Conservation (phyloP, 306 rosid species). For the Fragaria iinumae region DNA sequence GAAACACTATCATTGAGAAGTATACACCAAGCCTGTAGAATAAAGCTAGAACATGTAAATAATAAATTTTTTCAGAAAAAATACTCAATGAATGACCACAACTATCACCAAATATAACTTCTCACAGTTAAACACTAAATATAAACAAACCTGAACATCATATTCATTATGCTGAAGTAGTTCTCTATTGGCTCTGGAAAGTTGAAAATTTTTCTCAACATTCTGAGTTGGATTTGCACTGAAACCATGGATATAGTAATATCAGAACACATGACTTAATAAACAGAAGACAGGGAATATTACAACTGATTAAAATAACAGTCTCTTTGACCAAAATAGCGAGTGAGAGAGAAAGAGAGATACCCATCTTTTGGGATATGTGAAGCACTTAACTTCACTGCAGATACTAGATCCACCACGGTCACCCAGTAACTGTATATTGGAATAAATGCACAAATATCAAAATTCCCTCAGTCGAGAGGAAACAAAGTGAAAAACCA, state of each 20-base stretch:
- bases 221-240: slow-evolving; percentile 79
- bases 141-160: slow-evolving; percentile 72
- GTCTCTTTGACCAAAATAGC: background rate
- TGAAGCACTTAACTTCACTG: slow-evolving; percentile 64
- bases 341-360: slow-evolving; percentile 1
- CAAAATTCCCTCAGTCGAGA: background rate
- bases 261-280: background rate
- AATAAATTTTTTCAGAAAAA: background rate
- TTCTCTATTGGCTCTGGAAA: slow-evolving; percentile 74
- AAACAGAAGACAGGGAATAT: background rate
- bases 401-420: slow-evolving; percentile 57
- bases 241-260: slow-evolving; percentile 11
- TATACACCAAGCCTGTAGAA: slow-evolving; percentile 92
- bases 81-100: slow-evolving; percentile 14
- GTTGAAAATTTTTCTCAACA: slow-evolving; percentile 79
- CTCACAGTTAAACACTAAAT: slow-evolving; percentile 23
- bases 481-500: background rate
- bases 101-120: slow-evolving; percentile 8
- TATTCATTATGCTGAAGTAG: slow-evolving; percentile 56
- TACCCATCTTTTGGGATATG: slow-evolving; percentile 72
- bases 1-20: slow-evolving; percentile 92
- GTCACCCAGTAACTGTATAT: slow-evolving; percentile 74
- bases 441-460: slow-evolving; percentile 21
- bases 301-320: background rate
- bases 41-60: background rate